phyloP scores from a whole-genome alignment of 306 rosid genomes.

The Mimosa pudica region DNA sequence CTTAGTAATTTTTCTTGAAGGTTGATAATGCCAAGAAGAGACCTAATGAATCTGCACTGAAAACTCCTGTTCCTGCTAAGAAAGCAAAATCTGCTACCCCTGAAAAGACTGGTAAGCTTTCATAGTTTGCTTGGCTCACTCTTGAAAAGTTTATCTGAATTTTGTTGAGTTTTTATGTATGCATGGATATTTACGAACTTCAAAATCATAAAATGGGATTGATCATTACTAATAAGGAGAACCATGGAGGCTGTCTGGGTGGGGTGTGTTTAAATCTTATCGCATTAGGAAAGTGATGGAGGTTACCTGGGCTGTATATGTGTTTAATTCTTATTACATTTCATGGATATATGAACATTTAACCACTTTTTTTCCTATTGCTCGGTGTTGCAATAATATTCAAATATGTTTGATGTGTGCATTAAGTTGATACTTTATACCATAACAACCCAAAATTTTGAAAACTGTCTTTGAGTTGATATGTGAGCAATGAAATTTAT shows the following conservation, averaged over 20 bases:
- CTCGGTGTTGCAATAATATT: too few species aligned
- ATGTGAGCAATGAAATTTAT: neutral
- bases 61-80: slow-evolving; percentile 61
- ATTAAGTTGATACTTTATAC: neutral
- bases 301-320: neutral
- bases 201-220: too few species aligned
- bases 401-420: too few species aligned
- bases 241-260: neutral
- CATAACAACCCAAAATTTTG: neutral
- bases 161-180: neutral
- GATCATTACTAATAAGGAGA: neutral
- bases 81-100: slow-evolving; percentile 71
- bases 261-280: neutral
- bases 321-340: neutral
- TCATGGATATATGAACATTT: neutral
- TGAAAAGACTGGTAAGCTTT: slow-evolving; percentile 62
- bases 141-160: neutral
- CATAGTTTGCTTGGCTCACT: neutral
- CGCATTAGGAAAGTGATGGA: neutral
- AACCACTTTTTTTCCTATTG: too few species aligned
- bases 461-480: neutral
- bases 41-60: slow-evolving; percentile 48
- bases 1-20: slow-evolving; percentile 32
- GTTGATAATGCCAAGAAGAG: slow-evolving; percentile 64
- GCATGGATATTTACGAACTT: too few species aligned